These are phyloP conservation scores for Metschnikowia drakensbergensis DNA, from an alignment of 805 yeast species.

Conservation along the genomic window DNA sequence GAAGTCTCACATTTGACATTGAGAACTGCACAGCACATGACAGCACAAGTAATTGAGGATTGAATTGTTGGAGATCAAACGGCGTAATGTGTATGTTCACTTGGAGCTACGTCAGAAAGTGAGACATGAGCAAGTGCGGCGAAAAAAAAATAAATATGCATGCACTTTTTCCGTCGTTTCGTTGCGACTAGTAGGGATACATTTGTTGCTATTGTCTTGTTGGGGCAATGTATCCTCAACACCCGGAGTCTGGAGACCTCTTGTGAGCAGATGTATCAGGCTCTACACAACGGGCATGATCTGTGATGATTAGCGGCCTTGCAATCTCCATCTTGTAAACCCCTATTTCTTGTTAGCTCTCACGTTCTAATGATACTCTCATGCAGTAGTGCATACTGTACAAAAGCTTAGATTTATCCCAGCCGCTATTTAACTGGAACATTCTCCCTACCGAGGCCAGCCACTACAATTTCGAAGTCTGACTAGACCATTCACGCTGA, in stretches of 20 bases:
- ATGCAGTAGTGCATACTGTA: slow-evolving; percentile 5
- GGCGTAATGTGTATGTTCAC: background rate
- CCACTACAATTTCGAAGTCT: background rate
- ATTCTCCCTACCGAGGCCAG: background rate
- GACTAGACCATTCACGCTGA: background rate
- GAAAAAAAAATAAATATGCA: background rate
- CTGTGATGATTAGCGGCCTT: background rate
- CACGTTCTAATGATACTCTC: background rate
- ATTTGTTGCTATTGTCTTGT: slow-evolving; percentile 3
- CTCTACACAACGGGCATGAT: background rate
- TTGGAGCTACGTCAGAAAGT: background rate
- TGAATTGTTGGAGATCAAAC: background rate
- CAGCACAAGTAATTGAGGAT: too few species aligned
- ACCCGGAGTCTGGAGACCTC: too few species aligned
- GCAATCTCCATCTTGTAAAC: background rate
- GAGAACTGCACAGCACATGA: background rate
- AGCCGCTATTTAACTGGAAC: slow-evolving; percentile 2
- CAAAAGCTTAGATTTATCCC: slow-evolving; percentile 1
- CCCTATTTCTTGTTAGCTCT: background rate
- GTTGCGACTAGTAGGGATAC: slow-evolving; percentile 1
- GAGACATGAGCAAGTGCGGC: slow-evolving; percentile 3
- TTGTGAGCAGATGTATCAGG: background rate
- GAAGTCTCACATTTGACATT: background rate
- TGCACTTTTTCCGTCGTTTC: background rate
- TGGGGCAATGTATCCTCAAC: too few species aligned